A percentile compares a stretch with the other conserved stretches of the same genome.
phyloP scores from a whole-genome alignment of 305 asterid species.

The Fraxinus albicans region DNA sequence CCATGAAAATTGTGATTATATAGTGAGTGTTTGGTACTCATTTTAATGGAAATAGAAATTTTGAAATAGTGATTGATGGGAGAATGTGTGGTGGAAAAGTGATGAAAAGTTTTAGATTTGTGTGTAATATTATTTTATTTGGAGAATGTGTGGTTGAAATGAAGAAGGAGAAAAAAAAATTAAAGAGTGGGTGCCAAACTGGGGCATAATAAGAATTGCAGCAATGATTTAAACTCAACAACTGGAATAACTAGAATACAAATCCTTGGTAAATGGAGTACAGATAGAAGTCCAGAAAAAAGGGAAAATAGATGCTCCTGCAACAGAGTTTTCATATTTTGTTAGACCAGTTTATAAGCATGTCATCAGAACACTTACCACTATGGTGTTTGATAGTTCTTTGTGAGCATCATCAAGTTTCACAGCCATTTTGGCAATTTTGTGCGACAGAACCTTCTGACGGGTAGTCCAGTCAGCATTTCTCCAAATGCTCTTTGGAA shows the following conservation, averaged over 20 bases:
- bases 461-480: conserved; percentile 96
- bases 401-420: conserved; percentile 98
- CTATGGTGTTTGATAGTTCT: conserved; percentile 90
- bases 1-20: not conserved
- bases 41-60: too few relatives aligned
- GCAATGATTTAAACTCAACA: not conserved
- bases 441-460: conserved; percentile 94
- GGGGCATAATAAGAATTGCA: not conserved
- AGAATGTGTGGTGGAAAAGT: too few relatives aligned
- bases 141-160: too few relatives aligned
- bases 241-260: conserved; percentile 1
- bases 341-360: not conserved
- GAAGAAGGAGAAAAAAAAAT: too few relatives aligned
- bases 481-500: conserved; percentile 91
- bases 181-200: too few relatives aligned
- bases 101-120: too few relatives aligned
- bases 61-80: too few relatives aligned
- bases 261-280: conserved; percentile 18
- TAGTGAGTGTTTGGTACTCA: too few relatives aligned
- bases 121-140: too few relatives aligned
- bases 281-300: not conserved
- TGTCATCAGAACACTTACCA: conserved; percentile 57
- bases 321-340: not conserved
- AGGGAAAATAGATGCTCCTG: conserved; percentile 11
- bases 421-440: conserved; percentile 86